Conservation (phyloP, 2,329 filamentous ascomycete genomes). For the Trichoderma afroharzianum region DNA sequence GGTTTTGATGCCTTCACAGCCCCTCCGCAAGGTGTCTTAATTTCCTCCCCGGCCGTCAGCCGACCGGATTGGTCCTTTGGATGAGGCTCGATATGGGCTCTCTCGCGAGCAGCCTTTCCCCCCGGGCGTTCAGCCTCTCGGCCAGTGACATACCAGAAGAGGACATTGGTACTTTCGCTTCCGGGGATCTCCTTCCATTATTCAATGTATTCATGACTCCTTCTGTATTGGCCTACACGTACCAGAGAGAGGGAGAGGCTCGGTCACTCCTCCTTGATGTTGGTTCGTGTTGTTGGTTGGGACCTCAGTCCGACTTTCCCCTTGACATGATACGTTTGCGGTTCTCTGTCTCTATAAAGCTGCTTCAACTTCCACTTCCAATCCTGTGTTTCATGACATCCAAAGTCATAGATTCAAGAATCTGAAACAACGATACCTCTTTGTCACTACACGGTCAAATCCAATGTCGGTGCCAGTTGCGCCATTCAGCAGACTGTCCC, state of each 20-base stretch:
- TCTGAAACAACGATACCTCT: not conserved
- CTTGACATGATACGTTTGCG: not conserved
- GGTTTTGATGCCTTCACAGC: constrained; percentile 12
- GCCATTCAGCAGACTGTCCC: constrained; percentile 29
- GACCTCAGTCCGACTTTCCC: not conserved
- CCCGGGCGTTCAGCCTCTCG: not conserved
- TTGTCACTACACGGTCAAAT: not conserved
- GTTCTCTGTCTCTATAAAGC: constrained; percentile 2
- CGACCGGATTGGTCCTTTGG: not conserved
- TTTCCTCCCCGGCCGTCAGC: not conserved
- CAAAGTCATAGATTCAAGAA: not conserved
- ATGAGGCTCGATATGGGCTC: not conserved
- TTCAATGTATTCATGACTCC: not conserved
- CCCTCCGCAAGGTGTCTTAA: constrained; percentile 11
- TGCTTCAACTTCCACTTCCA: not conserved
- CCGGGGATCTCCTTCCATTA: not conserved
- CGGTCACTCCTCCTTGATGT: not conserved
- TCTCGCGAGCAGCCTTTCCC: not conserved
- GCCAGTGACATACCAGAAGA: not conserved
- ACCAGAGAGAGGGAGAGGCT: not conserved
- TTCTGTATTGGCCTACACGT: not conserved
- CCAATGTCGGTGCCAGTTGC: constrained; percentile 28
- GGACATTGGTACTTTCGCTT: not conserved
- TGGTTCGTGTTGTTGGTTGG: constrained; percentile 1
- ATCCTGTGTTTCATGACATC: not conserved